Evolutionary conservation across 768 basidiomycete species (phyloP).

Genomic region (Lactarius evosmus): DNA sequence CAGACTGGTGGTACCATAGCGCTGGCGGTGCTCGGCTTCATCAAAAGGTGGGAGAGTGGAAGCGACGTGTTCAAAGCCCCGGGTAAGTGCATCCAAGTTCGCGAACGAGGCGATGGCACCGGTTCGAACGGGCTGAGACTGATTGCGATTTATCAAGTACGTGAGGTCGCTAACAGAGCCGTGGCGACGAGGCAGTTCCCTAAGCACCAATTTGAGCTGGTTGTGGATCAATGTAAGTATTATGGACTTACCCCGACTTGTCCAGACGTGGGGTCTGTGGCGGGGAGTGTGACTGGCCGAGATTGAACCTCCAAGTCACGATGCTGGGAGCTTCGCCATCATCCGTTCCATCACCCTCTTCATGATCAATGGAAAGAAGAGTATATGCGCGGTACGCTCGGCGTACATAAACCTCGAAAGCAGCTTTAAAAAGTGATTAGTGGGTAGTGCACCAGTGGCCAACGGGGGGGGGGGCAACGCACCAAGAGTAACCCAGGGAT

Average conservation of each 20-base stretch:
- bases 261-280: constrained; percentile 75
- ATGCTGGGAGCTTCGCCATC: constrained; percentile 79
- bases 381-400: constrained; percentile 95
- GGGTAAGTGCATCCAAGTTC: constrained; percentile 59
- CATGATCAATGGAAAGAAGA: constrained; percentile 88
- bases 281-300: constrained; percentile 83
- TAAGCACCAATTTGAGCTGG: constrained; percentile 29
- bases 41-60: constrained; percentile 74
- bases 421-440: constrained; percentile 51
- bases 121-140: constrained; percentile 84
- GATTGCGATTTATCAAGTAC: constrained; percentile 83
- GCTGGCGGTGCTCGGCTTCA: constrained; percentile 63
- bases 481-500: constrained; percentile 84
- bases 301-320: constrained; percentile 93
- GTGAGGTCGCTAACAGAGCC: constrained; percentile 95
- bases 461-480: constrained; percentile 29
- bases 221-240: not conserved
- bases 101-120: constrained; percentile 93
- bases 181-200: constrained; percentile 63
- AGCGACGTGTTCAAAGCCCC: constrained; percentile 74
- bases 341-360: constrained; percentile 83
- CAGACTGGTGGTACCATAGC: constrained; percentile 67
- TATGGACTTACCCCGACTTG: constrained; percentile 41
- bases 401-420: constrained; percentile 93
- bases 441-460: not conserved